These are phyloP conservation scores for Annulohypoxylon truncatum DNA, from an alignment of 2,329 filamentous ascomycete species.

Conservation along the genomic window DNA sequence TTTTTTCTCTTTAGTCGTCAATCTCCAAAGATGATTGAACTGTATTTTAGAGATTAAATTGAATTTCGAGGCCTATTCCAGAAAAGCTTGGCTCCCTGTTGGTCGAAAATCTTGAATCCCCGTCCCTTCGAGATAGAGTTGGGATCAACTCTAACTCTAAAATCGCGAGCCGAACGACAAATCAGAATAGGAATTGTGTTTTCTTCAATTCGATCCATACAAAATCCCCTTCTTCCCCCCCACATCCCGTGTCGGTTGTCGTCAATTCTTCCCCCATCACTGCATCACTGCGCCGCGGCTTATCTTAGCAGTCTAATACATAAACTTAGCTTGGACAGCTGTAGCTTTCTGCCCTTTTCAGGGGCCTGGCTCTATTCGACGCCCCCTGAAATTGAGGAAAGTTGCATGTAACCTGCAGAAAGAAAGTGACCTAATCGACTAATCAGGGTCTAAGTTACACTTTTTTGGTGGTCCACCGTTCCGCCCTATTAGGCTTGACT, in stretches of 20 bases:
- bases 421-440: not conserved
- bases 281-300: slow-evolving; percentile 17
- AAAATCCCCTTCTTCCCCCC: slow-evolving; percentile 11
- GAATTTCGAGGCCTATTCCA: not conserved
- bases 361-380: slow-evolving; percentile 4
- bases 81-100: slow-evolving; percentile 3
- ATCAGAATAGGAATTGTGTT: slow-evolving; percentile 19
- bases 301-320: not conserved
- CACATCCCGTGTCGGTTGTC: slow-evolving; percentile 28
- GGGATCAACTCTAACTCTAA: slow-evolving; percentile 32
- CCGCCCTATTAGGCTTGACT: not conserved
- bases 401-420: slow-evolving; percentile 19
- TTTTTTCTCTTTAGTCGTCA: not conserved
- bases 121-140: slow-evolving; percentile 13
- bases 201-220: slow-evolving; percentile 12
- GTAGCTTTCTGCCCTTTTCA: not conserved
- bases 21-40: not conserved
- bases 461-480: slow-evolving; percentile 8
- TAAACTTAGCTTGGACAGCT: not conserved
- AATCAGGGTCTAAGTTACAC: slow-evolving; percentile 14
- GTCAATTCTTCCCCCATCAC: slow-evolving; percentile 27
- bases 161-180: slow-evolving; percentile 20
- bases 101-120: slow-evolving; percentile 2
- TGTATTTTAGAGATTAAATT: not conserved
- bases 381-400: slow-evolving; percentile 19